Conservation (phyloP, 2,329 filamentous ascomycete genomes). For the Cucurbitaria berberidis region DNA sequence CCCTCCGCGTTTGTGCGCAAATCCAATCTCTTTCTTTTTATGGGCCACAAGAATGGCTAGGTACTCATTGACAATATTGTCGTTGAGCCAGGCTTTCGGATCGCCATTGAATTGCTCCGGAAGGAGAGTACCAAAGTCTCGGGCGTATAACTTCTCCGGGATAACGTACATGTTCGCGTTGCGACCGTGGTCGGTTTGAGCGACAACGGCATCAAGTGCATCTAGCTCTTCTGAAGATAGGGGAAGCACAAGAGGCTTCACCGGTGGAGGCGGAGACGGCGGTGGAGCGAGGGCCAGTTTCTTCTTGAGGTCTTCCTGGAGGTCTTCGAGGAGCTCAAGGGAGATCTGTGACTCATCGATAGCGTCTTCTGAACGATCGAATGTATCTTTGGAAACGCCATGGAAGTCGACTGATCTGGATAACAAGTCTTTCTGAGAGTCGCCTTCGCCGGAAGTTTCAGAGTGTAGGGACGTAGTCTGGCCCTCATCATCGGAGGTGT, state of each 20-base stretch:
- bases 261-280: slow-evolving; percentile 7
- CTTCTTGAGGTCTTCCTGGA: slow-evolving; percentile 20
- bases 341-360: slow-evolving; percentile 29
- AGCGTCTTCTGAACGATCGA: slow-evolving; percentile 22
- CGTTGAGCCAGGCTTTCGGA: slow-evolving; percentile 73
- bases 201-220: slow-evolving; percentile 18
- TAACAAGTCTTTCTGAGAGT: background rate
- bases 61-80: slow-evolving; percentile 74
- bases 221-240: slow-evolving; percentile 22
- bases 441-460: background rate
- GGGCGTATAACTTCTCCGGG: slow-evolving; percentile 53
- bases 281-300: slow-evolving; percentile 18
- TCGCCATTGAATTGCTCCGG: slow-evolving; percentile 39
- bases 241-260: slow-evolving; percentile 27
- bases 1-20: slow-evolving; percentile 60
- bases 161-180: slow-evolving; percentile 19
- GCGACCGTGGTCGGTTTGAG: slow-evolving; percentile 20
- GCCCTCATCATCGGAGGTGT: slow-evolving; percentile 11
- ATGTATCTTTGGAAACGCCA: slow-evolving; percentile 18
- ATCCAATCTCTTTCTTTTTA: slow-evolving; percentile 63
- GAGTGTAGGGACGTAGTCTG: background rate
- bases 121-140: slow-evolving; percentile 68
- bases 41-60: slow-evolving; percentile 66
- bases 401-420: slow-evolving; percentile 8
- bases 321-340: slow-evolving; percentile 25